Base-by-base conservation (phyloP, 345 rosid genomes). In the Citrus trifoliata region DNA sequence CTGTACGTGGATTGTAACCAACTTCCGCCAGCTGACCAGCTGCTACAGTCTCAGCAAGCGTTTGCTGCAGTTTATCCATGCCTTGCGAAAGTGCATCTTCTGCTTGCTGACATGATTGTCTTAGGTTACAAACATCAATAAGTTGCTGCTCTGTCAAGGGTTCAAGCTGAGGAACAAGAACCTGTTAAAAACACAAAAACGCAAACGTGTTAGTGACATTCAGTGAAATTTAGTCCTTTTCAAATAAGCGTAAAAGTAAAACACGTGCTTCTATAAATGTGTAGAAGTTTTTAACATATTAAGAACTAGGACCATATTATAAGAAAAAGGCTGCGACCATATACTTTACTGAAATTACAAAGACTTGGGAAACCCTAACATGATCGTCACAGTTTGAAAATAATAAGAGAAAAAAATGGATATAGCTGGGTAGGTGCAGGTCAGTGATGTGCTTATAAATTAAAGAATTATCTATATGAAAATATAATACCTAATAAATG, bases 61-160 rank as follows among this genome's bases (percentile, higher is more conserved):
- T 89, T 74, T 88, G 89, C 76, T 90, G 97, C 80, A 96, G 88
- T 79, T 87, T 96, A 19, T 89, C 99, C 97, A 93, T 90, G n/a
- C 97, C 99, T 83, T 92, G 95, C 0, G 95, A 84, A 32, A 96
- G 87, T 16, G 99, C 98, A 76, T 96, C 98, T 90, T 96, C 99
- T 3, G 97, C 98, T 85, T 96, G 99, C 79, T 96, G 95, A 86
- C 98, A 94, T 61, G 97, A 87, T 71, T 88, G 85, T 74, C 28
- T 81, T 63, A 96, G 79, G 76, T 84, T 91, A 67, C 71, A 65
- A 30, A 89, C 89, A 67, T 88, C 88, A 68, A 85, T 10, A 28
- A 79, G 16, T 64, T 96, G 98, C 56, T 83, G 86, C 5, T 94
- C 97, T 30, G 92, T 82, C 86, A 96, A 70, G 59, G 90, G 87